phyloP scores from a whole-genome alignment of 441 rosid species.

The Capsella rubella region DNA sequence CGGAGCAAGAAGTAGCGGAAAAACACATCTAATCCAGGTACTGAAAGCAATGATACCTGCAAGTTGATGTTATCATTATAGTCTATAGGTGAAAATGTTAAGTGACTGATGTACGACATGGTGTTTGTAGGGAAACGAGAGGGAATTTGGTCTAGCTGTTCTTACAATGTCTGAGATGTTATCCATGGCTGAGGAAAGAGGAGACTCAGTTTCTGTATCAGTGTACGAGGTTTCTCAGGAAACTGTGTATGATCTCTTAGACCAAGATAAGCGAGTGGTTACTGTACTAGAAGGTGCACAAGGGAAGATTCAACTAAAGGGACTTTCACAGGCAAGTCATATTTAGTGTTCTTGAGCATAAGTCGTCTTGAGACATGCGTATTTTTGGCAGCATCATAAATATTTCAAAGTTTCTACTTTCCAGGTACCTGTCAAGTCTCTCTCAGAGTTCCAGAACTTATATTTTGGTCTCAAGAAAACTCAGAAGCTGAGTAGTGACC shows the following conservation, averaged over 20 bases:
- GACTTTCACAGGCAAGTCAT: slow-evolving; percentile 74
- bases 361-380: neutral
- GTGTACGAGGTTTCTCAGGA: slow-evolving; percentile 62
- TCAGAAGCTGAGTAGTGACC: slow-evolving; percentile 38
- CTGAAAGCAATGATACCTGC: neutral
- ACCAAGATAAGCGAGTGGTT: slow-evolving; percentile 54
- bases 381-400: neutral
- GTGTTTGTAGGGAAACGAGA: slow-evolving; percentile 60
- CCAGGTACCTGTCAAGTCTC: slow-evolving; percentile 64
- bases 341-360: slow-evolving; percentile 10
- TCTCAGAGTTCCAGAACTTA: slow-evolving; percentile 57
- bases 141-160: slow-evolving; percentile 54
- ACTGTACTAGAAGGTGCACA: slow-evolving; percentile 53
- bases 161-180: slow-evolving; percentile 58
- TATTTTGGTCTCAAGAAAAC: slow-evolving; percentile 44
- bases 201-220: slow-evolving; percentile 50
- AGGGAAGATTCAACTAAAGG: slow-evolving; percentile 69
- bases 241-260: slow-evolving; percentile 57
- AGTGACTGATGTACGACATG: slow-evolving; percentile 15
- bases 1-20: slow-evolving; percentile 73
- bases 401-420: slow-evolving; percentile 14
- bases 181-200: slow-evolving; percentile 51
- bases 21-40: slow-evolving; percentile 63
- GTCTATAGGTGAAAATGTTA: slow-evolving; percentile 3
- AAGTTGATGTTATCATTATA: neutral